Percentiles rank a stretch among this genome's conserved stretches.
Conservation (phyloP, 2,329 filamentous ascomycete genomes). For the Ceratocystiopsis brevicomis region DNA sequence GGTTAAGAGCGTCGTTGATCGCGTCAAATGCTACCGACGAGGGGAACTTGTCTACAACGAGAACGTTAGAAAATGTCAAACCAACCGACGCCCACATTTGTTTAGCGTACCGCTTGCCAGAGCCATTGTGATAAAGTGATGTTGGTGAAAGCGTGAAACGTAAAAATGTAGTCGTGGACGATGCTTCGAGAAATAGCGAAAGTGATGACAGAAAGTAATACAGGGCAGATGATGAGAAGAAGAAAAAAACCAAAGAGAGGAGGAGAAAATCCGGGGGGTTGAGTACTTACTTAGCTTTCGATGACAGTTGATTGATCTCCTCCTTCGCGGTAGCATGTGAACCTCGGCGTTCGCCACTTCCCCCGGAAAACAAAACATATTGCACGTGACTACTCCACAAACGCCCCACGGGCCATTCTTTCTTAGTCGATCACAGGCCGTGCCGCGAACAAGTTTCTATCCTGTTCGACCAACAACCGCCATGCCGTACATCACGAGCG, state of each 20-base stretch:
- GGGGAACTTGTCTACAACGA: constrained; percentile 53
- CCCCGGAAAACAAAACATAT: too few relatives aligned
- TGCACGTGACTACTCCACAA: too few relatives aligned
- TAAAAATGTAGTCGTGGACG: not conserved
- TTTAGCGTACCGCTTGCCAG: constrained; percentile 3
- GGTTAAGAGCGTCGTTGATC: constrained; percentile 54
- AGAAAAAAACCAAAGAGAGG: not conserved
- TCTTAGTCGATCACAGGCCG: too few relatives aligned
- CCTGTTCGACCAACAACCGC: constrained; percentile 7
- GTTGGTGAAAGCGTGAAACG: not conserved
- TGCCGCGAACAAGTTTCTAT: too few relatives aligned
- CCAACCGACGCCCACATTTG: not conserved
- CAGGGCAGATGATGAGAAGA: not conserved
- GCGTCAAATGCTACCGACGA: constrained; percentile 79
- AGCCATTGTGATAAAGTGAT: constrained; percentile 1
- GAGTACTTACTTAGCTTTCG: not conserved
- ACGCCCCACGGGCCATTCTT: too few relatives aligned
- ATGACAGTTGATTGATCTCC: too few relatives aligned
- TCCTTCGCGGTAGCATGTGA: too few relatives aligned
- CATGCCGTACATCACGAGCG: constrained; percentile 50
- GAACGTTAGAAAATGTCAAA: not conserved
- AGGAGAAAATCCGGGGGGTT: not conserved
- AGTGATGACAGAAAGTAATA: not conserved
- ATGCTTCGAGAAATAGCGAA: not conserved
- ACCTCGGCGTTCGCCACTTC: too few relatives aligned